Conservation (phyloP, 352 stramenopile genomes). For the Globisporangium apiculatum region DNA sequence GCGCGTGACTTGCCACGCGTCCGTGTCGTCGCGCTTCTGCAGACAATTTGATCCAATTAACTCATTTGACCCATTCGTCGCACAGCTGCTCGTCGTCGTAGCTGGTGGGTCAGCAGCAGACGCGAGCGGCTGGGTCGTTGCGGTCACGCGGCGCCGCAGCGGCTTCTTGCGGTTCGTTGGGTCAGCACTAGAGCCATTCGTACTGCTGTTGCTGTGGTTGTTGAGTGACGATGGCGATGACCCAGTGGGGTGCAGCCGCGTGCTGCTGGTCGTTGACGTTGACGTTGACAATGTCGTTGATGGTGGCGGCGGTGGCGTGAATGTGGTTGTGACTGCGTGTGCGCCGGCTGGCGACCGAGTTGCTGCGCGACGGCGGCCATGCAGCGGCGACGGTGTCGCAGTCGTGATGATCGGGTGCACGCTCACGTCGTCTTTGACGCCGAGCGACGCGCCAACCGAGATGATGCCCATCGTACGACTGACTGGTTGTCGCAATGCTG, state of each 20-base stretch:
- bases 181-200: neutral
- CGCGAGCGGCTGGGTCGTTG: too few relatives aligned
- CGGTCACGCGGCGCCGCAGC: conserved; percentile 3
- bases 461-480: conserved; percentile 56
- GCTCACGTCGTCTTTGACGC: conserved; percentile 34
- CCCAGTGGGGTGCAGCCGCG: neutral
- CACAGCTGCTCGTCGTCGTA: conserved; percentile 1
- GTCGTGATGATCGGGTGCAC: conserved; percentile 1
- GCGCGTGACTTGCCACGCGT: conserved; percentile 15
- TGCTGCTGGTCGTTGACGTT: neutral
- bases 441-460: conserved; percentile 69
- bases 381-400: conserved; percentile 1
- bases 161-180: conserved; percentile 7
- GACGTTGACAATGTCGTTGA: too few relatives aligned
- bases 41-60: too few relatives aligned
- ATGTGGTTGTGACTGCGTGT: neutral
- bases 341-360: conserved; percentile 1
- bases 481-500: too few relatives aligned
- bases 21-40: neutral
- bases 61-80: neutral
- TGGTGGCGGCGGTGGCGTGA: too few relatives aligned
- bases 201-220: conserved; percentile 1
- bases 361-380: neutral
- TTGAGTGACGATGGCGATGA: neutral
- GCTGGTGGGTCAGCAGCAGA: too few relatives aligned